phyloP scores from a whole-genome alignment of 306 rosid species.

The Cotoneaster glaucophyllus region DNA sequence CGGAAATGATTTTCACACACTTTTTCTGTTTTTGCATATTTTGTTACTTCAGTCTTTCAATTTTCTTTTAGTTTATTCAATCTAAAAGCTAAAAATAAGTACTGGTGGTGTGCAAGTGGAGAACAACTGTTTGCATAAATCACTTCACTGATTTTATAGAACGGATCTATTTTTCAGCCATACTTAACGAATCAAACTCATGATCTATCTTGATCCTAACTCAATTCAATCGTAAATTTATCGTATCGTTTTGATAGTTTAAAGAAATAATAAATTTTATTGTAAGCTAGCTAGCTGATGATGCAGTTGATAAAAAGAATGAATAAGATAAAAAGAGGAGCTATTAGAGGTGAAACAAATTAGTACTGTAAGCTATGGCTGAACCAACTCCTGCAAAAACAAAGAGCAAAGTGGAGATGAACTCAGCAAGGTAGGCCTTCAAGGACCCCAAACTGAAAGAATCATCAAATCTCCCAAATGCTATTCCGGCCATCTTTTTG shows the following conservation, averaged over 20 bases:
- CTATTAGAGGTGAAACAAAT: not conserved
- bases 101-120: not conserved
- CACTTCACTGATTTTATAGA: not conserved
- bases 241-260: not conserved
- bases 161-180: too few species aligned
- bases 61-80: too few species aligned
- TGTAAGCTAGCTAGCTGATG: not conserved
- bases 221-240: not conserved
- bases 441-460: conserved; percentile 59
- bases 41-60: too few species aligned
- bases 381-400: conserved; percentile 92
- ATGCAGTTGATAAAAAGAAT: not conserved
- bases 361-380: conserved; percentile 66
- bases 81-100: too few species aligned
- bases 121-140: not conserved
- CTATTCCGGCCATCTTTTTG: conserved; percentile 57
- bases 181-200: not conserved
- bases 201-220: not conserved
- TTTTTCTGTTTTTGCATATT: too few species aligned
- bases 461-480: conserved; percentile 72
- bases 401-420: conserved; percentile 83
- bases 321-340: not conserved
- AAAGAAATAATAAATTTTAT: not conserved
- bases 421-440: conserved; percentile 82
- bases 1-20: not conserved